Conservation (phyloP, 139 green algal species). For the Closterium sp. region DNA sequence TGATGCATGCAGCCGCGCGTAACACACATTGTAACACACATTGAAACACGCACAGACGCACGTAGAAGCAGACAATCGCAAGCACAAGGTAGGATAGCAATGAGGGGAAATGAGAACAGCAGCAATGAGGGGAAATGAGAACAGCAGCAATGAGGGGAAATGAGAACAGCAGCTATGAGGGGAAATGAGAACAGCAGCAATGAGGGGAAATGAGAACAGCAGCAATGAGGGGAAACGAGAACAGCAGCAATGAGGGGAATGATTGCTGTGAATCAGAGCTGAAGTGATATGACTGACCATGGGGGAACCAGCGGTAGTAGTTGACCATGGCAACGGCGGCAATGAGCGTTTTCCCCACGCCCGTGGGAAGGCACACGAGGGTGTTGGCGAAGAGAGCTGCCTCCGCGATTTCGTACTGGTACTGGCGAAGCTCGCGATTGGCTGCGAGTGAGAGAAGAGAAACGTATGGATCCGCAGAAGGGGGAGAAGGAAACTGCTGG, state of each 20-base stretch:
- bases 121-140: constrained; percentile 17
- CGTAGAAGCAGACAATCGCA: too few relatives aligned
- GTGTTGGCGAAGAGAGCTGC: constrained; percentile 84
- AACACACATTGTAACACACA: too few relatives aligned
- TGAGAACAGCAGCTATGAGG: constrained; percentile 89
- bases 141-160: constrained; percentile 90
- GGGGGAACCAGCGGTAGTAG: constrained; percentile 87
- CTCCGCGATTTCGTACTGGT: constrained; percentile 54
- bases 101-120: background rate
- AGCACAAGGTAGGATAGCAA: too few relatives aligned
- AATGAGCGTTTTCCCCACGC: constrained; percentile 95
- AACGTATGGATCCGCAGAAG: background rate
- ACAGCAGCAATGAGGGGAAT: constrained; percentile 92
- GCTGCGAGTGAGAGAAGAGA: background rate
- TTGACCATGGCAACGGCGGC: constrained; percentile 94
- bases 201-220: constrained; percentile 67
- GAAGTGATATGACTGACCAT: constrained; percentile 58
- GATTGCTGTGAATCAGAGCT: too few relatives aligned
- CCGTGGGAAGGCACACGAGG: constrained; percentile 90
- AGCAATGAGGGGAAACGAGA: constrained; percentile 88
- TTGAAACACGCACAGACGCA: background rate
- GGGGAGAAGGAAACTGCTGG: background rate
- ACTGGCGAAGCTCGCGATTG: constrained; percentile 42
- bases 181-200: constrained; percentile 43
- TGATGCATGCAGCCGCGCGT: constrained; percentile 40